Conservation (phyloP, 2,329 filamentous ascomycete genomes). For the Claviceps sp. region DNA sequence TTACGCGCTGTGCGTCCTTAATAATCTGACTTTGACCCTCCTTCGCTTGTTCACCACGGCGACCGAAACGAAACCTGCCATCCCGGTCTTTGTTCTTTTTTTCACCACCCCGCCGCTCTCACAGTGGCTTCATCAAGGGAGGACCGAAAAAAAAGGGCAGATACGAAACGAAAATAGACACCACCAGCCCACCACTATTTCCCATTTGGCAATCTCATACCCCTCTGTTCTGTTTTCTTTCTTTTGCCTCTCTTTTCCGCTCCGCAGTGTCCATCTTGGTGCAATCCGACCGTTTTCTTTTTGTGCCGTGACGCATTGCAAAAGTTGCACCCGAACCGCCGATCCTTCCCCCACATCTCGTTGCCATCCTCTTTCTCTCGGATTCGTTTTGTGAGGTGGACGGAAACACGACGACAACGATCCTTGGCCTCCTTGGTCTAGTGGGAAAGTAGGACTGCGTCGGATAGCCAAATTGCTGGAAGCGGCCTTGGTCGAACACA, state of each 20-base stretch:
- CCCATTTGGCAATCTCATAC: neutral
- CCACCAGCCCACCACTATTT: neutral
- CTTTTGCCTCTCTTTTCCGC: too few relatives aligned
- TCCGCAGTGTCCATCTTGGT: too few relatives aligned
- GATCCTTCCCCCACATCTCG: neutral
- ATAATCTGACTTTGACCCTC: conserved; percentile 1
- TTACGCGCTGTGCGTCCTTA: too few relatives aligned
- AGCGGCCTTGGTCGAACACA: neutral
- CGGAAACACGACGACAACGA: neutral
- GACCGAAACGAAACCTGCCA: neutral
- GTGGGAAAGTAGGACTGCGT: neutral
- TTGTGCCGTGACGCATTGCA: neutral
- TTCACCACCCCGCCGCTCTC: conserved; percentile 1
- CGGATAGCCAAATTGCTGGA: neutral
- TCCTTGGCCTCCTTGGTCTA: neutral
- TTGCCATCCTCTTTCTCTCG: neutral
- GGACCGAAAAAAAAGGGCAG: neutral
- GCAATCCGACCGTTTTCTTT: neutral
- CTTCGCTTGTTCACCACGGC: conserved; percentile 3
- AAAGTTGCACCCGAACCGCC: neutral
- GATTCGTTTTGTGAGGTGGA: neutral
- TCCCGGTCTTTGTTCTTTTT: neutral
- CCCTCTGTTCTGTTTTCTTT: neutral
- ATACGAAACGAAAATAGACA: neutral
- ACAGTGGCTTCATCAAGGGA: neutral